Percentiles rank a stretch among this genome's conserved stretches.
phyloP scores from a whole-genome alignment of 2,329 filamentous ascomycete species.

The Diaporthe sp. region DNA sequence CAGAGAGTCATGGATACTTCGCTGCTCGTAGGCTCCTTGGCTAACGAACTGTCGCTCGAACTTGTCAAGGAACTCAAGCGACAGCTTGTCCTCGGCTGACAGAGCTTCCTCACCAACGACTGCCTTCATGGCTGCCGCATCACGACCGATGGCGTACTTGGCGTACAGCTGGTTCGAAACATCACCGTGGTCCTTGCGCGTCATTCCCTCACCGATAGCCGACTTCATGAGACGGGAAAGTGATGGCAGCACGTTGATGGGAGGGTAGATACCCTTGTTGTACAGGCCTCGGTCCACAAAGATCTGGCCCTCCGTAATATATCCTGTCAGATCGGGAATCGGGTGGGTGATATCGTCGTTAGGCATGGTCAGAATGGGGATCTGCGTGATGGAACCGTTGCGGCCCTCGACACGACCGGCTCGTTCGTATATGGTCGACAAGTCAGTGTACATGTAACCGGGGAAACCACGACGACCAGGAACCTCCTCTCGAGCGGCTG shows the following conservation, averaged over 20 bases:
- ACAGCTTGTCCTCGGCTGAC: conserved; percentile 96
- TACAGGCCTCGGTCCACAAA: conserved; percentile 93
- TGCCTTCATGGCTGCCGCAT: conserved; percentile 98
- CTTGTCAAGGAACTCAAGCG: conserved; percentile 98
- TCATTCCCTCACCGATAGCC: conserved; percentile 97
- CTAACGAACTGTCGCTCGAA: conserved; percentile 96
- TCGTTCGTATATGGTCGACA: conserved; percentile 99
- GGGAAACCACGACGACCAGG: conserved; percentile 99
- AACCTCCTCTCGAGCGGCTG: conserved; percentile 97
- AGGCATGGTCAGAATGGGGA: conserved; percentile 98
- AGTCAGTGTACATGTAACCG: conserved; percentile 99
- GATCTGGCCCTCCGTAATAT: conserved; percentile 99
- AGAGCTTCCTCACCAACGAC: conserved; percentile 98
- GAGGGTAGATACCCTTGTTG: conserved; percentile 98
- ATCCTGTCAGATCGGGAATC: conserved; percentile 98
- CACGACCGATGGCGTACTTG: conserved; percentile 99
- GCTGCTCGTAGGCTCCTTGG: conserved; percentile 92
- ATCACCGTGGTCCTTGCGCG: conserved; percentile 95
- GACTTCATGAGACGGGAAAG: conserved; percentile 99
- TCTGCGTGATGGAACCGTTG: conserved; percentile 98
- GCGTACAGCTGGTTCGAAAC: conserved; percentile 99
- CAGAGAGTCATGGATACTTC: conserved; percentile 92
- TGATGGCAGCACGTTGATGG: conserved; percentile 98
- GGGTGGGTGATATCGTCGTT: conserved; percentile 99
- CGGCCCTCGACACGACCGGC: conserved; percentile 97